Evolutionary conservation across 2,329 filamentous ascomycete species (phyloP).

Genomic region (Plenodomus tracheiphilus): DNA sequence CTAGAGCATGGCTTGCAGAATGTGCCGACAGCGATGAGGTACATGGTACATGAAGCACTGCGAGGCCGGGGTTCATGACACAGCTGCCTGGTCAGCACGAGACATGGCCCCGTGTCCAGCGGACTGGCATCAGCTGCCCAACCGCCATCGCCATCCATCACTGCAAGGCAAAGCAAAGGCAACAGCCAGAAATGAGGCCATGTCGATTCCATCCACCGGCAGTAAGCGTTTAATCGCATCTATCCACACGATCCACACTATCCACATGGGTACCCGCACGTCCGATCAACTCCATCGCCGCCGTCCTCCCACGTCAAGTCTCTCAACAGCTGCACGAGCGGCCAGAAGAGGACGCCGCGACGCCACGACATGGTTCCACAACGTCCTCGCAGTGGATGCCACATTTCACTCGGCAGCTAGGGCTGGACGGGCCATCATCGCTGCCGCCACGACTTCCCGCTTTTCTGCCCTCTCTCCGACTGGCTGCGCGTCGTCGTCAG

Average conservation of each 20-base stretch:
- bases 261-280: neutral
- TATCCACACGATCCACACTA: neutral
- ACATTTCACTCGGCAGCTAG: conserved; percentile 21
- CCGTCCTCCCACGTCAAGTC: conserved; percentile 4
- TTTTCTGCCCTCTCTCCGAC: conserved; percentile 31
- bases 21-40: neutral
- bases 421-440: conserved; percentile 12
- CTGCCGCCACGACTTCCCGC: conserved; percentile 24
- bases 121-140: conserved; percentile 21
- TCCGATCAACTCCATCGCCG: neutral
- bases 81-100: conserved; percentile 7
- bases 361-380: conserved; percentile 26
- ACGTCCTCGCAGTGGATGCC: conserved; percentile 15
- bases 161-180: conserved; percentile 4
- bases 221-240: neutral
- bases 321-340: conserved; percentile 20
- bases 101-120: conserved; percentile 11
- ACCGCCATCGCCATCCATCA: conserved; percentile 19
- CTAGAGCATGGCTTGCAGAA: neutral
- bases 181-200: neutral
- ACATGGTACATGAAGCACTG: neutral
- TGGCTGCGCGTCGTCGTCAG: conserved; percentile 27
- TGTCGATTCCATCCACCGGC: neutral
- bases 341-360: conserved; percentile 23
- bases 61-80: neutral